Conservation (phyloP, 495 filamentous ascomycete species). For the Friedmanniomyces endolithicus region DNA sequence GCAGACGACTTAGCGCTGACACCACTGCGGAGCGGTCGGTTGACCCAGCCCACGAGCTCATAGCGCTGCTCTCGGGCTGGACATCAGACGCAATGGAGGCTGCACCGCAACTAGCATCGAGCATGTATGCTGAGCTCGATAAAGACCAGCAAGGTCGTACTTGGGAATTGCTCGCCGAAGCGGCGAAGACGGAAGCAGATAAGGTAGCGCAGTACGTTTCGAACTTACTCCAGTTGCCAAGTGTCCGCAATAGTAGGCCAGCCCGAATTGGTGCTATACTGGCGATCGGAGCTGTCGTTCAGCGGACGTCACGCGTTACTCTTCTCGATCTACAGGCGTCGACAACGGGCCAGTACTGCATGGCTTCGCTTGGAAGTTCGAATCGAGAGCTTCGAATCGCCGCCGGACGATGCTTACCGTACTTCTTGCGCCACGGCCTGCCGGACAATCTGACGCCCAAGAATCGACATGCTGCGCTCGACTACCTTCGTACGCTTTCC, state of each 20-base stretch:
- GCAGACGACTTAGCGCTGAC: constrained; percentile 1
- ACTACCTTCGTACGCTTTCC: constrained; percentile 56
- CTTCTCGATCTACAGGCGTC: constrained; percentile 56
- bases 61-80: neutral
- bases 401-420: constrained; percentile 54
- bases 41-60: neutral
- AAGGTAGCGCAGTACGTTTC: constrained; percentile 41
- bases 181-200: neutral
- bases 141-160: constrained; percentile 16
- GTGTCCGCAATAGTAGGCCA: constrained; percentile 46
- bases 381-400: constrained; percentile 74
- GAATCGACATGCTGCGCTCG: constrained; percentile 57
- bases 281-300: constrained; percentile 51
- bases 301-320: constrained; percentile 44
- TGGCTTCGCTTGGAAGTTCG: constrained; percentile 69
- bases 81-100: neutral
- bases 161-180: constrained; percentile 28
- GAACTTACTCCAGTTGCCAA: constrained; percentile 43
- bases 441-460: constrained; percentile 37
- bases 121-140: neutral
- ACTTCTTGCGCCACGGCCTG: constrained; percentile 47
- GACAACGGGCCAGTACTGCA: constrained; percentile 60
- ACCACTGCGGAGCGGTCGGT: no score
- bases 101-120: neutral
- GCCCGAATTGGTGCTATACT: constrained; percentile 62